Evolutionary conservation across 2,329 filamentous ascomycete genomes (phyloP).

Genomic region (Pseudocercospora vitis): DNA sequence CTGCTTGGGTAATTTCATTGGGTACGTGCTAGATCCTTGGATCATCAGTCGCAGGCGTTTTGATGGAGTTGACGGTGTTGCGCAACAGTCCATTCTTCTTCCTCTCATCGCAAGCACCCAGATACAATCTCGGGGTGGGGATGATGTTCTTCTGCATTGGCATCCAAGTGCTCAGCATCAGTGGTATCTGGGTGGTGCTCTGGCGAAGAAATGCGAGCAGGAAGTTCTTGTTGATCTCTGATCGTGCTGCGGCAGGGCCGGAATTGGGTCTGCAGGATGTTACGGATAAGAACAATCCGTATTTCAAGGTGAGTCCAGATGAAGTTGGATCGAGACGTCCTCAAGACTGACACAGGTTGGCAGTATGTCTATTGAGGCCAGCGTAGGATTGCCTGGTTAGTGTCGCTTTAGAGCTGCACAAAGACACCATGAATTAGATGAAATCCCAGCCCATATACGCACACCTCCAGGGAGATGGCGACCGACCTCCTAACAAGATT

Average conservation of each 20-base stretch:
- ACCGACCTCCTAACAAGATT: too few species aligned
- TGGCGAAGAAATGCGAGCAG: slow-evolving; percentile 15
- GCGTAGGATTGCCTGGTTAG: too few species aligned
- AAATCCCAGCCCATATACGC: too few species aligned
- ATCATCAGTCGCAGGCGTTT: not conserved
- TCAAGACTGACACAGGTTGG: not conserved
- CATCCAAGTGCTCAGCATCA: slow-evolving; percentile 21
- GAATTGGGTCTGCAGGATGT: slow-evolving; percentile 13
- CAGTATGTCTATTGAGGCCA: slow-evolving; percentile 3
- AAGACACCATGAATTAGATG: too few species aligned
- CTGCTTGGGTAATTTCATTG: slow-evolving; percentile 23
- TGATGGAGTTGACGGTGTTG: slow-evolving; percentile 53
- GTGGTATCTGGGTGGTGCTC: slow-evolving; percentile 16
- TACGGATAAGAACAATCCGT: slow-evolving; percentile 11
- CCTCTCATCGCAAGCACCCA: slow-evolving; percentile 53
- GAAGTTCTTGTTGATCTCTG: not conserved
- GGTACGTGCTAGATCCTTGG: not conserved
- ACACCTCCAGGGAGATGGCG: too few species aligned
- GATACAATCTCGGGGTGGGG: slow-evolving; percentile 54
- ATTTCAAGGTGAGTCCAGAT: slow-evolving; percentile 4
- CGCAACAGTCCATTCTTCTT: slow-evolving; percentile 66
- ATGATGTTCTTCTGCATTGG: slow-evolving; percentile 52
- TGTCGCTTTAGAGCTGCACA: too few species aligned
- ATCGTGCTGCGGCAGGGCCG: not conserved
- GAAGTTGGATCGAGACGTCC: not conserved